Evolutionary conservation across 2,329 filamentous ascomycete species (phyloP), one percentile per base, ranked within the genome.

Genomic region (Cladosporium velox): DNA sequence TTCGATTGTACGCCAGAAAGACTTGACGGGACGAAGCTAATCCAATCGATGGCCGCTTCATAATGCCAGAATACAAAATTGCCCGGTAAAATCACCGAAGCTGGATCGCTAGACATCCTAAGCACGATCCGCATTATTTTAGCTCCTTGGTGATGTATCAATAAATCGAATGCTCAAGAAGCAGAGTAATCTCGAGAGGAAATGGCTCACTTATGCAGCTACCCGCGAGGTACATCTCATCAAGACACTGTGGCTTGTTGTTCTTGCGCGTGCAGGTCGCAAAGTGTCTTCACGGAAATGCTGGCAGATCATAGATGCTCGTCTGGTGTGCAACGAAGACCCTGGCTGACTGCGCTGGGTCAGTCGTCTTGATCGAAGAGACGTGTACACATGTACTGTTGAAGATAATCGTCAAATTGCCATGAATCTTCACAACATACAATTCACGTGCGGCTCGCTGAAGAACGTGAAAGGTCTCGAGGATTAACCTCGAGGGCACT

Each of bases 11-110:
- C 60, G 41, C 30, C 34, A 41, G 14, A 8, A 24, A 3, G 8
- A 30, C 41, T 59, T 4, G 14, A 47, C 15, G 24, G 32, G 30
- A 28, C 34, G n/a, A 44, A 55, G 34, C 60, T 57, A 21, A 12
- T 64, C 60, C 60, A 64, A 55, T 41, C 60, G 60, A 44, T 47
- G 21, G 51, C 52, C 60, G 60, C 60, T 57, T 55, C 18, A 30
- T 8, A 7, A 64, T 24, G 60, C 51, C 60, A 32, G 14, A 44
- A 55, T 18, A 55, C 7, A 26, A 14, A 44, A 64, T 47, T 47
- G 60, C 10, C 60, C 60, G 60, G 60, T 26, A 64, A 57, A 64
- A 21, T 24, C 49, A 51, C 60, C 60, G 60, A 55, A 12, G 24
- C 11, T 57, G 34, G n/a, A 30, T 32, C 24, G 26, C 49, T 54